Evolutionary conservation across 1,284 basidiomycete species (phyloP), one percentile per base, ranked within the genome.

Genomic region (Puccinia novopanici): DNA sequence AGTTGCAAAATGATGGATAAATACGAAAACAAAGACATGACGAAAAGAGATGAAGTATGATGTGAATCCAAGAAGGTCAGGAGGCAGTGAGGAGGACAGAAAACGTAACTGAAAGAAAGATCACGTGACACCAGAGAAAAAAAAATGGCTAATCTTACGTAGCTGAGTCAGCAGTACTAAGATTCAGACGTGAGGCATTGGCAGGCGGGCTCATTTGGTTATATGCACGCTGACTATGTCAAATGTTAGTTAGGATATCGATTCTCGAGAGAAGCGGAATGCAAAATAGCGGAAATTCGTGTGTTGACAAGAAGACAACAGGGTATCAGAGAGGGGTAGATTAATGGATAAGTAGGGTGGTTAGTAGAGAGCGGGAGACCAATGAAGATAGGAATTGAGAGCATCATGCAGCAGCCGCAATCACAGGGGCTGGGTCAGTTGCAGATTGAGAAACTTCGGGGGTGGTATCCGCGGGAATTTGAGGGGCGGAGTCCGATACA

Each of bases 341-440:
- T 70, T 70, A 70, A 27, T 50, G 48, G 37, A n/a, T n/a, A 10
- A 52, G 24, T 6, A 24, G 45, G 24, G 30, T 30, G 4, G 40
- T n/a, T n/a, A n/a, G n/a, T n/a, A 27, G 4, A 24, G 34, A 34
- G 48, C 12, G 22, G 52, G 45, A 30, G 10, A 34, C 13, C 4
- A 13, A 24, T 24, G 68, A 52, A n/a, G 19, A 24, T 3, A 48
- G 27, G 3, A 3, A 34, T 5, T 13, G 48, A 9, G 6, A 19
- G 9, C n/a, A 70, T 78, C 67, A 78, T 54, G 75, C 75, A 52
- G 75, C 65, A 22, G 75, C 75, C 27, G 75, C 75, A 55, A 78
- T 78, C 45, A 78, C 55, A 19, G 65, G 75, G 3, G 75, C n/a
- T 22, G 75, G n/a, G 22, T 78, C 75, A 40, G 40, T 37, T 3